Evolutionary conservation across 768 basidiomycete species (phyloP), one percentile per base, ranked within the genome.

Genomic region (Paxillus involutus): DNA sequence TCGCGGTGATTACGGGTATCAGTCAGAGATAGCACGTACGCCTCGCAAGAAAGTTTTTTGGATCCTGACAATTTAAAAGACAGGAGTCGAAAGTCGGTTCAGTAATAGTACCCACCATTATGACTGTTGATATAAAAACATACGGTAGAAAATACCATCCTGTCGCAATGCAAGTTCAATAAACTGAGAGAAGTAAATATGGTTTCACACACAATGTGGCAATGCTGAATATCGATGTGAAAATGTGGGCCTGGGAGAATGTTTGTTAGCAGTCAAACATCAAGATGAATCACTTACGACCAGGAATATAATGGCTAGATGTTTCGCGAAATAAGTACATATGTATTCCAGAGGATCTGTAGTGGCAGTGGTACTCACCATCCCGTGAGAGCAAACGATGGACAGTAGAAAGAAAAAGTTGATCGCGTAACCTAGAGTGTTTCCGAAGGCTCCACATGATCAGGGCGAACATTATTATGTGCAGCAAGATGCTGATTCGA

Each of bases 401-500:
- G 6, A 56, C 45, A 21, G 6, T 3, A 24, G 55, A 56, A 2
- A 40, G 46, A 39, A 53, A 56, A 12, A 47, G 44, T 14, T 11
- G 19, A 13, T 14, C 11, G 13, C 37, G 41, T n/a, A 41, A 37
- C 21, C 32, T 26, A 2, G 52, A 47, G 32, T 56, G 46, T 47
- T 16, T 47, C 16, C 44, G 39, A 16, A 56, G 51, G 42, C 52
- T 52, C 41, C 36, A 21, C 55, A 56, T 56, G 3, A 53, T 56
- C 30, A 53, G 29, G n/a, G 32, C 19, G 29, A 56, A 56, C 19
- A 56, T 29, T 4, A 32, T 11, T 13, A 26, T 39, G 35, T 53
- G 45, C 10, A 56, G 44, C 11, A 53, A 24, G 17, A 53, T 17
- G 21, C 55, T 56, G 11, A 37, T 37, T n/a, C 6, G 12, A 12